Evolutionary conservation across 495 filamentous ascomycete genomes (phyloP).

Genomic region (Durotheca rogersii): DNA sequence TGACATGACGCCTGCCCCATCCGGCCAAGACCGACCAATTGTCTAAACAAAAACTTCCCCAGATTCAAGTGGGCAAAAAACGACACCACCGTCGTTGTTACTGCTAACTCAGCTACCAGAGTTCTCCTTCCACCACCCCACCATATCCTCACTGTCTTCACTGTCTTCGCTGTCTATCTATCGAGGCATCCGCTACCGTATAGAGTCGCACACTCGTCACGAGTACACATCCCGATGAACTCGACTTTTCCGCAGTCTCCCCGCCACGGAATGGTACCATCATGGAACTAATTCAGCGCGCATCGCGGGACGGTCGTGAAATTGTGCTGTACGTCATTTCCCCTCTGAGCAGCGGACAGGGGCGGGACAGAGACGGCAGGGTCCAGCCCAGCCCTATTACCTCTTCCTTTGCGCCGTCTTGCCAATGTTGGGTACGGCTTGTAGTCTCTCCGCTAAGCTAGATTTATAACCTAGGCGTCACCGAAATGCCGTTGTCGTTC

Average conservation of each 20-base stretch:
- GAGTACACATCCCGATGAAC: conserved; percentile 10
- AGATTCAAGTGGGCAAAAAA: conserved; percentile 5
- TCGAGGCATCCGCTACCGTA: too few relatives aligned
- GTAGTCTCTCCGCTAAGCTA: background rate
- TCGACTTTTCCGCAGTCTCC: background rate
- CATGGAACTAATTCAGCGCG: conserved; percentile 68
- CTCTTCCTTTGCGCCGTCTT: background rate
- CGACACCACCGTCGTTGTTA: conserved; percentile 3
- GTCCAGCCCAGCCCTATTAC: background rate
- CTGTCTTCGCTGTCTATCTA: too few relatives aligned
- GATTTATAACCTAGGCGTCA: conserved; percentile 64
- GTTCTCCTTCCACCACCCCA: conserved; percentile 2
- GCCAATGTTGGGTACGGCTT: conserved; percentile 1
- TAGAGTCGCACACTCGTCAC: background rate
- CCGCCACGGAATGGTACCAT: conserved; percentile 20
- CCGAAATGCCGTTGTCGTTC: conserved; percentile 86
- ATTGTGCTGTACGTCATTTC: conserved; percentile 60
- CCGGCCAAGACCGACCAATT: background rate
- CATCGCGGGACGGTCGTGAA: conserved; percentile 59
- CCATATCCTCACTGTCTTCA: conserved; percentile 7
- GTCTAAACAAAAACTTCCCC: conserved; percentile 5
- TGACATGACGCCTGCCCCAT: background rate
- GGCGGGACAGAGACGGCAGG: background rate
- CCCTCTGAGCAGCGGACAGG: background rate
- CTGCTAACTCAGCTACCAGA: background rate